A percentile compares a stretch with the other conserved stretches of the same genome.
phyloP scores from a whole-genome alignment of 2,329 filamentous ascomycete genomes.

The Penicillium sclerotigenum region DNA sequence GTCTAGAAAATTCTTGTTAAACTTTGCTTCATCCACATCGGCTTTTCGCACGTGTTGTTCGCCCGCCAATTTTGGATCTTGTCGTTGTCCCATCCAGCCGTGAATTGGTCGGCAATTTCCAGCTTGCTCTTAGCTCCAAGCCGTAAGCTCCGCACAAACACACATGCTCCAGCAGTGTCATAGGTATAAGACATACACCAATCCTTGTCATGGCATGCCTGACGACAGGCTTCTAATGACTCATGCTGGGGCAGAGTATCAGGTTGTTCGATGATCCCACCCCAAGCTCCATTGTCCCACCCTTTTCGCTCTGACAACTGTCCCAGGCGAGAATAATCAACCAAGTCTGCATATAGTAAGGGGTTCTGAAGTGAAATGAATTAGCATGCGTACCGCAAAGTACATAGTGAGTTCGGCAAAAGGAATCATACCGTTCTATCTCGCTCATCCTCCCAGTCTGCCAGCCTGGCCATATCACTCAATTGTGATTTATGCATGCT shows the following conservation, averaged over 20 bases:
- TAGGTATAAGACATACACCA: constrained; percentile 30
- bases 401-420: not conserved
- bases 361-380: constrained; percentile 14
- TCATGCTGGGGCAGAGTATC: constrained; percentile 25
- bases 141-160: constrained; percentile 25
- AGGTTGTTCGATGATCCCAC: constrained; percentile 27
- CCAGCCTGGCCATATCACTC: constrained; percentile 50
- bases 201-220: constrained; percentile 23
- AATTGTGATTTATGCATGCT: constrained; percentile 50
- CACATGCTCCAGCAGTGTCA: constrained; percentile 20
- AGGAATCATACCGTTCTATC: constrained; percentile 20
- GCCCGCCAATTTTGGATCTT: constrained; percentile 25
- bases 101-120: constrained; percentile 10
- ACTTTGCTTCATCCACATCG: constrained; percentile 30
- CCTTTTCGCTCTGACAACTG: constrained; percentile 20
- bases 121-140: constrained; percentile 18
- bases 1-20: constrained; percentile 24
- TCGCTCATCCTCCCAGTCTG: constrained; percentile 41
- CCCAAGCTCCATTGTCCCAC: constrained; percentile 40
- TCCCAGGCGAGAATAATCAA: constrained; percentile 29
- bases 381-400: not conserved
- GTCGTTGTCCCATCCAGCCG: constrained; percentile 30
- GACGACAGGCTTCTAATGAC: constrained; percentile 30
- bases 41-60: constrained; percentile 18
- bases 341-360: constrained; percentile 30